Percentiles rank a stretch among this genome's conserved stretches.
Evolutionary conservation across 2,329 filamentous ascomycete species (phyloP).

Genomic region (Cadophora gregata): DNA sequence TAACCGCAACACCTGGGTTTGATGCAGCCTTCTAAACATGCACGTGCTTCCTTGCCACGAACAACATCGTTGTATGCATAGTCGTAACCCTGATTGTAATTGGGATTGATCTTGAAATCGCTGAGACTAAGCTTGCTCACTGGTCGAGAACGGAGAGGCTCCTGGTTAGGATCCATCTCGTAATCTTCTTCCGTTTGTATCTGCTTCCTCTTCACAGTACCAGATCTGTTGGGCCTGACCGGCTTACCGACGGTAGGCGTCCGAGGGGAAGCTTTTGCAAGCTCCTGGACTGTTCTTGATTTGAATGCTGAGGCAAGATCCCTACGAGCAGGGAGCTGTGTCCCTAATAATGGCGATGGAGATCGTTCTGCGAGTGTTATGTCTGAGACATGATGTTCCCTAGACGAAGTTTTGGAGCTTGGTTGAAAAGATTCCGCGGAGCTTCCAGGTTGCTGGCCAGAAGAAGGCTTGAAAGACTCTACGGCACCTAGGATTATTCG

Average conservation of each 20-base stretch:
- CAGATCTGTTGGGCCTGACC: not conserved
- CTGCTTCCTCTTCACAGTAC: conserved; percentile 13
- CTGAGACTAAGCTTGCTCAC: conserved; percentile 49
- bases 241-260: not conserved
- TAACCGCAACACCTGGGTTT: conserved; percentile 59
- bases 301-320: conserved; percentile 13
- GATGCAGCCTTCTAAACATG: conserved; percentile 67
- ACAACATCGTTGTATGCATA: conserved; percentile 67
- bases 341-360: not conserved
- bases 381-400: not conserved
- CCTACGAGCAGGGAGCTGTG: conserved; percentile 15
- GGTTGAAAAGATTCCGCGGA: conserved; percentile 6
- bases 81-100: conserved; percentile 61
- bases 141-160: conserved; percentile 49
- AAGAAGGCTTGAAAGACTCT: not conserved
- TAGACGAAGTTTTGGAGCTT: not conserved
- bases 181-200: conserved; percentile 4
- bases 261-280: conserved; percentile 4
- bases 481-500: not conserved
- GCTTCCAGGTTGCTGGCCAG: not conserved
- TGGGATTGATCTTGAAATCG: conserved; percentile 71
- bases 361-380: not conserved
- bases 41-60: conserved; percentile 62
- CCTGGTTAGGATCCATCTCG: conserved; percentile 23
- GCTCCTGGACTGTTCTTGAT: not conserved